Conservation (phyloP, 768 basidiomycete genomes). For the Suillus spraguei region DNA sequence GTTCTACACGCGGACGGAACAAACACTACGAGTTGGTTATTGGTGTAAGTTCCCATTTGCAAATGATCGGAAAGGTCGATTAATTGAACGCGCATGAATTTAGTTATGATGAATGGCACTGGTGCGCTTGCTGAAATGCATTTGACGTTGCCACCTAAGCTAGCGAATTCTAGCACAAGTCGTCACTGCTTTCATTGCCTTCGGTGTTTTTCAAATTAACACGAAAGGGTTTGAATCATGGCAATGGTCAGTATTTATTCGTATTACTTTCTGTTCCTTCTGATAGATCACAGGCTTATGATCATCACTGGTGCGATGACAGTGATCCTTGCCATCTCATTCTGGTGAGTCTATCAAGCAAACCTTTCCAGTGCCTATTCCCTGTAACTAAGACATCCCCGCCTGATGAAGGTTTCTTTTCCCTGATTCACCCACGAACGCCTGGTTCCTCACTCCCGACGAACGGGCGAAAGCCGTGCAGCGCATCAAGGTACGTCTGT, state of each 20-base stretch:
- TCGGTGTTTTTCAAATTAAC: constrained; percentile 59
- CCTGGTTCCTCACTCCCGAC: constrained; percentile 62
- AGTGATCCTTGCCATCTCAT: constrained; percentile 47
- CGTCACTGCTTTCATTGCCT: constrained; percentile 61
- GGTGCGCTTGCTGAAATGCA: constrained; percentile 36
- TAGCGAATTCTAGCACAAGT: constrained; percentile 50
- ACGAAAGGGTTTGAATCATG: constrained; percentile 57
- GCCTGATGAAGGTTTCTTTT: constrained; percentile 49
- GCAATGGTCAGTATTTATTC: constrained; percentile 52
- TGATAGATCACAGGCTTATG: constrained; percentile 50
- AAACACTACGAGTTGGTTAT: constrained; percentile 63
- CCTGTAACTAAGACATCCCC: background rate
- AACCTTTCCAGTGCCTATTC: background rate
- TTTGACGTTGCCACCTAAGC: background rate
- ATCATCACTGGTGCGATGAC: constrained; percentile 62
- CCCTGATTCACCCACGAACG: constrained; percentile 68
- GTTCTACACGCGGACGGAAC: constrained; percentile 70
- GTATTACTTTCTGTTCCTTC: constrained; percentile 3
- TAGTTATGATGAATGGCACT: constrained; percentile 70
- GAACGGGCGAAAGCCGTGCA: constrained; percentile 58
- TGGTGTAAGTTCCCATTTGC: constrained; percentile 54
- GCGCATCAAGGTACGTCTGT: constrained; percentile 51
- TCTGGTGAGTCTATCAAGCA: constrained; percentile 44
- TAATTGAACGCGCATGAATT: background rate
- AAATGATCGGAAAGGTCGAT: background rate